Conservation (phyloP, 805 yeast species). For the Myxozyma nipponensis region DNA sequence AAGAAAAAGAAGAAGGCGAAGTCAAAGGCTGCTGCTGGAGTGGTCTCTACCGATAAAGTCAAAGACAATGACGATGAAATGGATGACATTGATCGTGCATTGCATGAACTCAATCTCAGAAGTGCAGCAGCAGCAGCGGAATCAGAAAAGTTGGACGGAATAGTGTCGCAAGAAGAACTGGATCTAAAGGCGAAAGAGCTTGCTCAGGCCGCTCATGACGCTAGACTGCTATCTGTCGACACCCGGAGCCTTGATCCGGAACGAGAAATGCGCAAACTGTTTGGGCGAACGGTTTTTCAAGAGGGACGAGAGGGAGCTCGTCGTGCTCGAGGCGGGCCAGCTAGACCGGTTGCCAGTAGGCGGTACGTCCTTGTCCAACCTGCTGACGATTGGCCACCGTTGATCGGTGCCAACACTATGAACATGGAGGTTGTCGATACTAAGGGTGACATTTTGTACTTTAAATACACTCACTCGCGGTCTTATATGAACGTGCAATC, state of each 20-base stretch:
- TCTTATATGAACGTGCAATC: conserved; percentile 39
- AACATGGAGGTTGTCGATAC: conserved; percentile 25
- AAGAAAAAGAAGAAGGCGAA: conserved; percentile 19
- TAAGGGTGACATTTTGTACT: conserved; percentile 44
- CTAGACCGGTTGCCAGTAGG: conserved; percentile 12
- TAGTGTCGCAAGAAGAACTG: not conserved
- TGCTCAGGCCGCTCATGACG: conserved; percentile 4
- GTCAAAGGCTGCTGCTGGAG: not conserved
- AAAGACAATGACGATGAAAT: not conserved
- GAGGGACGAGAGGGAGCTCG: conserved; percentile 15
- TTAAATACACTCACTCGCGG: conserved; percentile 46
- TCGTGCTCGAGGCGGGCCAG: conserved; percentile 7
- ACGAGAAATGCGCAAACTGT: conserved; percentile 25
- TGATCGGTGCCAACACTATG: conserved; percentile 14
- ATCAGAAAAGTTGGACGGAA: not conserved
- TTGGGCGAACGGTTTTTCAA: conserved; percentile 26
- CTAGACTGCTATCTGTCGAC: conserved; percentile 20
- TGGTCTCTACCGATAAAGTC: not conserved
- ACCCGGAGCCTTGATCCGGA: conserved; percentile 26
- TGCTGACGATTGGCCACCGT: conserved; percentile 29
- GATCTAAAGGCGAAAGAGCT: not conserved
- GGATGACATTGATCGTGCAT: conserved; percentile 26
- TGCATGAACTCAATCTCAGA: conserved; percentile 21
- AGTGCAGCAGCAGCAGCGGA: not conserved
- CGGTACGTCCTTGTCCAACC: conserved; percentile 25